A percentile compares a stretch with the other conserved stretches of the same genome.
phyloP scores from a whole-genome alignment of 202 grass and related monocot genomes.

The Panicum hallii region DNA sequence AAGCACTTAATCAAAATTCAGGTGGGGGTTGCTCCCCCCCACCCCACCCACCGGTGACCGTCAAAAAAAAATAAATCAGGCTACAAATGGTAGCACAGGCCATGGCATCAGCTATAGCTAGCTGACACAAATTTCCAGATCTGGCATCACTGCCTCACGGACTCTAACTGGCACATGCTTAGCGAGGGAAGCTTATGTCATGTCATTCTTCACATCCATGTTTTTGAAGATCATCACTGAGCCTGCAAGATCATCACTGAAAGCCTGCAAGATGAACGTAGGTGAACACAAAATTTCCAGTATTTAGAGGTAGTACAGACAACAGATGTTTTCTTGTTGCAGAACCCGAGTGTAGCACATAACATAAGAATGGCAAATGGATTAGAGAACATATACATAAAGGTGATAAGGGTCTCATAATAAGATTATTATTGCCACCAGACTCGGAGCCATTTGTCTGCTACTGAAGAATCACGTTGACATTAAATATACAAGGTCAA shows the following conservation, averaged over 20 bases:
- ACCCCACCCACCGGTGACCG: too few relatives aligned
- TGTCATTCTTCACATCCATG: slow-evolving; percentile 35
- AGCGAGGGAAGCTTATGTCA: background rate
- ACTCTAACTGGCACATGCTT: slow-evolving; percentile 32
- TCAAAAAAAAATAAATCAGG: too few relatives aligned
- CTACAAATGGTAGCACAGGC: slow-evolving; percentile 6
- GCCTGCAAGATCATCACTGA: slow-evolving; percentile 17
- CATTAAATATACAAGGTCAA: background rate
- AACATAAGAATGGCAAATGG: background rate
- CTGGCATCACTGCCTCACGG: background rate
- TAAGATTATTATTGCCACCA: background rate
- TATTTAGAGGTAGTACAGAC: background rate
- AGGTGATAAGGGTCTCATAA: background rate
- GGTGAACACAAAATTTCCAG: background rate
- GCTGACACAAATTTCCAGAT: slow-evolving; percentile 42
- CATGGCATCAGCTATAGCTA: slow-evolving; percentile 33
- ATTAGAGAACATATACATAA: background rate
- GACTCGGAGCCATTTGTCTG: background rate
- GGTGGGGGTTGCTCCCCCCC: too few relatives aligned
- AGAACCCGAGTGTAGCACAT: background rate
- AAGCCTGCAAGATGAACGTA: slow-evolving; percentile 21
- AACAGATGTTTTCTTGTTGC: background rate
- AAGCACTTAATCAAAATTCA: too few relatives aligned
- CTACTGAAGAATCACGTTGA: background rate
- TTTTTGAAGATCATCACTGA: slow-evolving; percentile 11